phyloP scores from a whole-genome alignment of 805 yeast genomes.

The Candida boleticola region DNA sequence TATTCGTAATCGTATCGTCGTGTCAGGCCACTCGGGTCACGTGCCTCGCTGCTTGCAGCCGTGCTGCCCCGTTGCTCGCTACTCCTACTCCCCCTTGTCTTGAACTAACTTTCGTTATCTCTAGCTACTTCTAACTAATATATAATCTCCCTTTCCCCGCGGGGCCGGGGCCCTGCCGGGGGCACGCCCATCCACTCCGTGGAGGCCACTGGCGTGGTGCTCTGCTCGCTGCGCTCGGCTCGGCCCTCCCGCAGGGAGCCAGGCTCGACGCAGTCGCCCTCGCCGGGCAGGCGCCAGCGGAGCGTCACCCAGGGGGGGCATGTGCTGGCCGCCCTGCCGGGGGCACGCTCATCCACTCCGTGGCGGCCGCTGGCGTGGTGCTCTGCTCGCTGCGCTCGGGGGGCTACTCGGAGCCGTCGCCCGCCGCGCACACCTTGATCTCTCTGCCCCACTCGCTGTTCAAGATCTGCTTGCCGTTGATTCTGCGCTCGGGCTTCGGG shows the following conservation, averaged over 20 bases:
- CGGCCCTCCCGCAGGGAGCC: background rate
- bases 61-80: background rate
- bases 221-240: too few relatives aligned
- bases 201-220: background rate
- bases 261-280: background rate
- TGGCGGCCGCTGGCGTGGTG: conserved; percentile 17
- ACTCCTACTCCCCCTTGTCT: background rate
- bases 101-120: too few relatives aligned
- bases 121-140: too few relatives aligned
- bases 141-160: too few relatives aligned
- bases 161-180: too few relatives aligned
- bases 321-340: background rate
- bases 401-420: conserved; percentile 33
- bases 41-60: too few relatives aligned
- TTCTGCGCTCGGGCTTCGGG: conserved; percentile 84
- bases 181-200: background rate
- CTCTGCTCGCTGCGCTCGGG: background rate
- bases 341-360: background rate
- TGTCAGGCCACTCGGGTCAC: too few relatives aligned
- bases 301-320: too few relatives aligned
- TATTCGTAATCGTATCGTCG: background rate
- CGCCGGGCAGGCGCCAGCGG: too few relatives aligned
- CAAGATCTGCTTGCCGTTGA: conserved; percentile 82
- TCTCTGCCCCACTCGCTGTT: conserved; percentile 96
- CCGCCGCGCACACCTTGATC: conserved; percentile 75